Base-by-base conservation (phyloP, 1,284 basidiomycete genomes). In the Pseudozyma sp. region DNA sequence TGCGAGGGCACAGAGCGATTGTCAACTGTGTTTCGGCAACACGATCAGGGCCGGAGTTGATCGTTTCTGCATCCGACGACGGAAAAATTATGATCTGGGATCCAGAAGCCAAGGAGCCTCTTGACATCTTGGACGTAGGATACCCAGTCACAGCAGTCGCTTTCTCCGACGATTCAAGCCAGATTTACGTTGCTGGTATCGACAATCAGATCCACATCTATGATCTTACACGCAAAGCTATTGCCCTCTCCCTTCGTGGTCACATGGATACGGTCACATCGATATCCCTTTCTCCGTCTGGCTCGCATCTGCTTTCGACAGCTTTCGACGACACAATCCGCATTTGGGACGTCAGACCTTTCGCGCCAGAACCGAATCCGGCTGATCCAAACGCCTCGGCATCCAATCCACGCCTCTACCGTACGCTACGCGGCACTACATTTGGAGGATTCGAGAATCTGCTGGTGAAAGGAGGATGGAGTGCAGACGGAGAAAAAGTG, bases 261-360 rank as follows among this genome's bases (percentile, higher is more conserved):
- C 80, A 85, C 42, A 70, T 76, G 36, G 76, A 84, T 35, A 82
- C 81, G 13, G 72, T 84, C 51, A 71, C 78, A 0, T 82, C 76
- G 11, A 61, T 83, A 38, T 36, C 76, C 0, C 77, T 85, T 14
- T 80, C 77, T 0, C 83, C 78, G 1, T 77, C 79, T 1, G 84
- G 83, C n/a, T 83, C 82, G 16, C 77, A 81, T 52, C 69, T 85
- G 11, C 61, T 84, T 12, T 77, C 79, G 5, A 76, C 77, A 8
- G 64, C 71, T 3, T 74, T 83, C 39, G 84, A 85, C 59, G 81
- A 83, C 53, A 79, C 80, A 0, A 48, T 83, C 0, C 63, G 82
- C 10, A 77, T 85, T 25, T 85, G 84, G 84, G 84, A 85, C 45
- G 81, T 85, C 5, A 68, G 81, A n/a, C 84, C 84, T 1, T 85